Conservation (phyloP, 495 filamentous ascomycete species). For the Penicillium flavigenum region DNA sequence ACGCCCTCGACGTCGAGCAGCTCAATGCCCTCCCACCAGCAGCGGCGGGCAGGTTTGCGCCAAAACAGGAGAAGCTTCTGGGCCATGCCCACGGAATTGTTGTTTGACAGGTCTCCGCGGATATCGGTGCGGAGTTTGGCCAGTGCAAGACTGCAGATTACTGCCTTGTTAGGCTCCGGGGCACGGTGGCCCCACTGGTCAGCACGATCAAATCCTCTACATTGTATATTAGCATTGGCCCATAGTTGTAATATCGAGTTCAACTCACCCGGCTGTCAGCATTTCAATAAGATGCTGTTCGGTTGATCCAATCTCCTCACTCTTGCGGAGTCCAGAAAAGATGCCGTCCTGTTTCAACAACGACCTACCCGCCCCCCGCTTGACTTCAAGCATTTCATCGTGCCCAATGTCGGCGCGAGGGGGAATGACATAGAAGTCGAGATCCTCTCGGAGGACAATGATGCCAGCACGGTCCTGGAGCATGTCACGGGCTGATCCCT, state of each 20-base stretch:
- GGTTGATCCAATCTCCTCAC: conserved; percentile 92
- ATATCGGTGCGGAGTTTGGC: conserved; percentile 92
- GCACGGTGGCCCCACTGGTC: conserved; percentile 96
- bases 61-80: conserved; percentile 98
- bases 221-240: conserved; percentile 17
- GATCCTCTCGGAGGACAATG: conserved; percentile 92
- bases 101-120: conserved; percentile 71
- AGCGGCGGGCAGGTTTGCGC: conserved; percentile 92
- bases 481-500: conserved; percentile 71
- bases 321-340: conserved; percentile 90
- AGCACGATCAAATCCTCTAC: conserved; percentile 91
- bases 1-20: conserved; percentile 86
- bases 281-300: conserved; percentile 99
- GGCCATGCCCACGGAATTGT: conserved; percentile 92
- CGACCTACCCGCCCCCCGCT: conserved; percentile 85
- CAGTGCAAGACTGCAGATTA: conserved; percentile 93
- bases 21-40: conserved; percentile 99
- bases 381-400: conserved; percentile 92
- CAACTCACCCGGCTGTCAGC: conserved; percentile 89
- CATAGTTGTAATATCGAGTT: conserved; percentile 1
- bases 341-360: conserved; percentile 91
- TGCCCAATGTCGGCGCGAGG: conserved; percentile 80
- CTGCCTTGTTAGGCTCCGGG: conserved; percentile 94
- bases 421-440: conserved; percentile 98
- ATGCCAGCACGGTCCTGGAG: conserved; percentile 90